Conservation (phyloP, 352 stramenopile genomes). For the Pythium utonaiense region DNA sequence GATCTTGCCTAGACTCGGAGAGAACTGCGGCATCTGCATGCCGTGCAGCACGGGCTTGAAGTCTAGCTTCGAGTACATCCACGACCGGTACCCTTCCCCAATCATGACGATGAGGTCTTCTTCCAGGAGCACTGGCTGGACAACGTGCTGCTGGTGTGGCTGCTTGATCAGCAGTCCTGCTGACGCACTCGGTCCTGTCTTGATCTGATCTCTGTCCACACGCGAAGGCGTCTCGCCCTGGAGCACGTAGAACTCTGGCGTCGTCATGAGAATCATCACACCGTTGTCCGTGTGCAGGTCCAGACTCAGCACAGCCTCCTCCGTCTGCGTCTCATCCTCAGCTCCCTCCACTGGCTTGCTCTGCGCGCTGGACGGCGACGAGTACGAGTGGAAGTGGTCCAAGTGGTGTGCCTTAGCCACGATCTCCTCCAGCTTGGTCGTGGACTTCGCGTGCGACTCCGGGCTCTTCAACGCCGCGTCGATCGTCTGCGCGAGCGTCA, state of each 20-base stretch:
- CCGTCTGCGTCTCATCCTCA: neutral
- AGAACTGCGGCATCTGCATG: slow-evolving; percentile 28
- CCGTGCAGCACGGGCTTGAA: slow-evolving; percentile 27
- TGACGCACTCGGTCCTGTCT: slow-evolving; percentile 12
- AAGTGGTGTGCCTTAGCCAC: slow-evolving; percentile 20
- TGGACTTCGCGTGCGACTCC: neutral
- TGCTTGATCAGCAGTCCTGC: slow-evolving; percentile 22
- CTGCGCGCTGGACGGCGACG: slow-evolving; percentile 2
- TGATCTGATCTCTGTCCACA: slow-evolving; percentile 8
- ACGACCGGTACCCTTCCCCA: slow-evolving; percentile 23
- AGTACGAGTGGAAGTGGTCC: slow-evolving; percentile 30
- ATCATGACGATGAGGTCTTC: slow-evolving; percentile 32
- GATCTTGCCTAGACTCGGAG: slow-evolving; percentile 1
- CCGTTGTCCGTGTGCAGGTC: slow-evolving; percentile 32
- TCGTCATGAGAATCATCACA: slow-evolving; percentile 29
- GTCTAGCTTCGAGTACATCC: slow-evolving; percentile 17
- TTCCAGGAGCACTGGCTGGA: slow-evolving; percentile 18
- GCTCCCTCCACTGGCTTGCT: neutral
- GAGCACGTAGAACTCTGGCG: slow-evolving; percentile 22
- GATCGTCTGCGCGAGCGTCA: slow-evolving; percentile 11
- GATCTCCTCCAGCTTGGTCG: slow-evolving; percentile 13
- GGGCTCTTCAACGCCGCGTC: slow-evolving; percentile 8
- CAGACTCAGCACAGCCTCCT: slow-evolving; percentile 18
- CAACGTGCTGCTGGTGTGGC: slow-evolving; percentile 12
- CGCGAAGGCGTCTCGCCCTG: neutral